phyloP scores from a whole-genome alignment of 1,284 basidiomycete genomes.

The Phellinidium pouzarii region DNA sequence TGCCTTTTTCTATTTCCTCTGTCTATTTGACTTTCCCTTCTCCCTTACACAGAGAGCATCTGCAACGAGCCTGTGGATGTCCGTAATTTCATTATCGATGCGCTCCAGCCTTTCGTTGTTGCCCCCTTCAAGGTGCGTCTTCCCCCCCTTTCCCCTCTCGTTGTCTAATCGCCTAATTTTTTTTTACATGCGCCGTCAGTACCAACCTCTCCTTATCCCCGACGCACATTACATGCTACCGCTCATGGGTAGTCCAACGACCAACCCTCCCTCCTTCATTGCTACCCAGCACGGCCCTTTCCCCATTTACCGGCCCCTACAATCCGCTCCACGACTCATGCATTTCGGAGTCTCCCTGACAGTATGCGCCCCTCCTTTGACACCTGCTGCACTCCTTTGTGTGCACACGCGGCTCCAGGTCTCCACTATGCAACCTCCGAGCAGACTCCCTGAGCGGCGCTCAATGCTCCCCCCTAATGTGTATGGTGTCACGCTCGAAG shows the following conservation, averaged over 20 bases:
- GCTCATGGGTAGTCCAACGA: not conserved
- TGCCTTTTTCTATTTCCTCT: not conserved
- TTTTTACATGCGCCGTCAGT: not conserved
- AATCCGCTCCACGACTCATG: not conserved
- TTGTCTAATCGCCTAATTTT: not conserved
- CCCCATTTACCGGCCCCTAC: slow-evolving; percentile 3
- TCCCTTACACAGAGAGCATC: slow-evolving; percentile 29
- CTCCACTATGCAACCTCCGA: not conserved
- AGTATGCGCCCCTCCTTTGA: slow-evolving; percentile 3
- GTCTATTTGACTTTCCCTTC: slow-evolving; percentile 11
- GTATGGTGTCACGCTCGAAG: not conserved
- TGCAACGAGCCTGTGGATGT: slow-evolving; percentile 31
- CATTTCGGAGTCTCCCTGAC: not conserved
- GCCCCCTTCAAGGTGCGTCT: slow-evolving; percentile 42
- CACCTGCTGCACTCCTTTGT: slow-evolving; percentile 7
- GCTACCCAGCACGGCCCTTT: slow-evolving; percentile 1
- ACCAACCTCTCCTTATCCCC: slow-evolving; percentile 5
- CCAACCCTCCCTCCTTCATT: slow-evolving; percentile 1
- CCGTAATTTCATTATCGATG: slow-evolving; percentile 31
- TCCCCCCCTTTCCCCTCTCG: not conserved
- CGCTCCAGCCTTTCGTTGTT: slow-evolving; percentile 38
- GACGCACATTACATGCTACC: slow-evolving; percentile 6
- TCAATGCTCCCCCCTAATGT: not conserved
- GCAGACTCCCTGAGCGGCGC: not conserved
- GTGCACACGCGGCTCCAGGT: not conserved